These are phyloP conservation scores for Leishmania arabica DNA, from an alignment of 208 protist genomes.

Conservation along the genomic window DNA sequence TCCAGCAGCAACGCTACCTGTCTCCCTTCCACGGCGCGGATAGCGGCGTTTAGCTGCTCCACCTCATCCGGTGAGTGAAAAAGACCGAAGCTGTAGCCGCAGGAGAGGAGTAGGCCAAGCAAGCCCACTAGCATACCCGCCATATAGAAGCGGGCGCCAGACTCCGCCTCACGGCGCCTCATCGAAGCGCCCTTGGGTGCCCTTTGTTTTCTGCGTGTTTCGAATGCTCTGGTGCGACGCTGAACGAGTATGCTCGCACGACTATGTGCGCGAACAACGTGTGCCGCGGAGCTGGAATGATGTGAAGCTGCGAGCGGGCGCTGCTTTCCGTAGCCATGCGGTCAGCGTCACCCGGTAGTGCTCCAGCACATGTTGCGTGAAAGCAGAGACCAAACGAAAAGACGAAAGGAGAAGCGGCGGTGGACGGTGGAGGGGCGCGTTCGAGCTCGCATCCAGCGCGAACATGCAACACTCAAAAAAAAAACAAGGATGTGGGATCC, in stretches of 20 bases:
- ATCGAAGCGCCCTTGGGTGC: neutral
- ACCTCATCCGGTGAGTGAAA: conserved; percentile 2
- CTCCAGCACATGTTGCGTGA: neutral
- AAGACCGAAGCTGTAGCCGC: conserved; percentile 11
- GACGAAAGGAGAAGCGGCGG: neutral
- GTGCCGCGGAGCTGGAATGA: neutral
- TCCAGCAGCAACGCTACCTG: conserved; percentile 6
- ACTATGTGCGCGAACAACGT: neutral
- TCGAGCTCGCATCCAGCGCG: neutral
- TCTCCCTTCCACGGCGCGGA: conserved; percentile 20
- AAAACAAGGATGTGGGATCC: neutral
- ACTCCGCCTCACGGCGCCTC: conserved; percentile 3
- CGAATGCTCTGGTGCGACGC: neutral
- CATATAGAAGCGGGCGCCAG: conserved; percentile 18
- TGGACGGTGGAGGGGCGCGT: neutral
- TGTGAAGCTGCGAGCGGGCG: neutral
- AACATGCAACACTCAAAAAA: neutral
- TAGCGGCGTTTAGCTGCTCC: conserved; percentile 22
- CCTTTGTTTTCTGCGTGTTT: neutral
- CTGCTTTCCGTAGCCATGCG: neutral
- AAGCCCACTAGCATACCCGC: conserved; percentile 20
- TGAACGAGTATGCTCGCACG: neutral
- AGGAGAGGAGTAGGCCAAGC: conserved; percentile 10
- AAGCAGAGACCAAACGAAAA: neutral
- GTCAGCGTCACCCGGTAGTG: neutral